phyloP scores from a whole-genome alignment of 768 basidiomycete genomes.

The Gautieria morchelliformis region DNA sequence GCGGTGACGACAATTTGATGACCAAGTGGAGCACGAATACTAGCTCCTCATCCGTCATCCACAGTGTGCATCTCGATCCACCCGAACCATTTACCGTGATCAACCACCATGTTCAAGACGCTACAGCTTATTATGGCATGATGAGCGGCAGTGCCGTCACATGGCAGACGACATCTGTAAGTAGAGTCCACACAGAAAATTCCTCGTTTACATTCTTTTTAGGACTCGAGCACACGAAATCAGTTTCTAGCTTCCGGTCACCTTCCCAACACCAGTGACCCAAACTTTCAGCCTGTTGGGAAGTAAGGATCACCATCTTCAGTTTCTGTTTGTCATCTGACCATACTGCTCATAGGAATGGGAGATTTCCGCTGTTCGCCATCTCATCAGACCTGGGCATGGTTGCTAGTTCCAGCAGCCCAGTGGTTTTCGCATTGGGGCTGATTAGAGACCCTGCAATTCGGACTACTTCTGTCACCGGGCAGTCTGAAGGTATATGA shows the following conservation, averaged over 20 bases:
- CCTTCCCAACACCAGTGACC: background rate
- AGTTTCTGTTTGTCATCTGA: background rate
- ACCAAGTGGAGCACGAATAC: background rate
- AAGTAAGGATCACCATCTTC: background rate
- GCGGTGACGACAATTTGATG: background rate
- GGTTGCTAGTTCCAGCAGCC: background rate
- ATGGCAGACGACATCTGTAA: background rate
- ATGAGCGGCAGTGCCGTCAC: background rate
- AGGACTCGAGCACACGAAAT: background rate
- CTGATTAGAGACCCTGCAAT: constrained; percentile 4
- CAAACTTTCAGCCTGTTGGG: background rate
- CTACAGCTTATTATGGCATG: background rate
- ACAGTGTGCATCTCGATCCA: background rate
- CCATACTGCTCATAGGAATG: background rate
- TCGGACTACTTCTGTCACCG: background rate
- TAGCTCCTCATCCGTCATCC: background rate
- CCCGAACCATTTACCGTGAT: constrained; percentile 3
- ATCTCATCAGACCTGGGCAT: constrained; percentile 1
- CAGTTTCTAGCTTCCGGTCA: background rate
- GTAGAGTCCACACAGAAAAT: too few species aligned
- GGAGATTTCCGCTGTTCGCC: constrained; percentile 1
- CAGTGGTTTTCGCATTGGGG: constrained; percentile 6
- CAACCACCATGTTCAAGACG: constrained; percentile 2
- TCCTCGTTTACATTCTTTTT: too few species aligned
- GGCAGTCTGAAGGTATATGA: background rate